Evolutionary conservation across 495 filamentous ascomycete species (phyloP).

Genomic region (Aspergillus steynii): DNA sequence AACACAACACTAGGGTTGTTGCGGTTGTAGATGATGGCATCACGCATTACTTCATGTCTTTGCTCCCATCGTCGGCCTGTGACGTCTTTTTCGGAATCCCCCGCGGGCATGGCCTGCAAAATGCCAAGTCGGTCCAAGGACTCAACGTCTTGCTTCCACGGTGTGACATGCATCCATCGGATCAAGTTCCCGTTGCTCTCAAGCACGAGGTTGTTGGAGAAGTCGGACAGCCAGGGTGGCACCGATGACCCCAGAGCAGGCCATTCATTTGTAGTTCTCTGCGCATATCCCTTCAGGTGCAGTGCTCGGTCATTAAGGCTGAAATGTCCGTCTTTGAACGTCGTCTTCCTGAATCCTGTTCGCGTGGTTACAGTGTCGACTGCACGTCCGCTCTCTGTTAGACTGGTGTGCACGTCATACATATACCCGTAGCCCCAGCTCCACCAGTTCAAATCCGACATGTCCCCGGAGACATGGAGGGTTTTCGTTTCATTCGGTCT

Average conservation of each 20-base stretch:
- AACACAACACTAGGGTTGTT: constrained; percentile 14
- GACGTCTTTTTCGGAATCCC: constrained; percentile 4
- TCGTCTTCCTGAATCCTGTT: constrained; percentile 10
- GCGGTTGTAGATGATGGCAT: constrained; percentile 15
- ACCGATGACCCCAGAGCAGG: constrained; percentile 11
- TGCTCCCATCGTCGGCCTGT: constrained; percentile 8
- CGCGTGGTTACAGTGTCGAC: constrained; percentile 7
- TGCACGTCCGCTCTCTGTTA: not conserved
- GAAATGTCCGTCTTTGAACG: constrained; percentile 10
- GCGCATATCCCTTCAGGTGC: constrained; percentile 13
- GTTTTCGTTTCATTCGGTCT: constrained; percentile 7
- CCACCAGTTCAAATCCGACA: constrained; percentile 3
- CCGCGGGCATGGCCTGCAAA: constrained; percentile 9
- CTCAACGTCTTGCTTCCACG: constrained; percentile 13
- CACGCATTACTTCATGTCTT: constrained; percentile 11
- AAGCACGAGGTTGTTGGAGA: constrained; percentile 10
- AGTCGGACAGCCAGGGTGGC: constrained; percentile 10
- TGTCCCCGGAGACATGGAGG: not conserved
- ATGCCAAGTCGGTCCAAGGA: constrained; percentile 12
- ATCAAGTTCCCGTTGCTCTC: constrained; percentile 13
- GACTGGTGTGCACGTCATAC: constrained; percentile 3
- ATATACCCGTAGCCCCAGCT: constrained; percentile 8
- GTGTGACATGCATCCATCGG: constrained; percentile 15
- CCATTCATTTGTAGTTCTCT: constrained; percentile 12
- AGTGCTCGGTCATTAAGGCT: constrained; percentile 9